These are phyloP conservation scores for Aspergillus sp. DNA, from an alignment of 2,329 filamentous ascomycete genomes.

Conservation along the genomic window DNA sequence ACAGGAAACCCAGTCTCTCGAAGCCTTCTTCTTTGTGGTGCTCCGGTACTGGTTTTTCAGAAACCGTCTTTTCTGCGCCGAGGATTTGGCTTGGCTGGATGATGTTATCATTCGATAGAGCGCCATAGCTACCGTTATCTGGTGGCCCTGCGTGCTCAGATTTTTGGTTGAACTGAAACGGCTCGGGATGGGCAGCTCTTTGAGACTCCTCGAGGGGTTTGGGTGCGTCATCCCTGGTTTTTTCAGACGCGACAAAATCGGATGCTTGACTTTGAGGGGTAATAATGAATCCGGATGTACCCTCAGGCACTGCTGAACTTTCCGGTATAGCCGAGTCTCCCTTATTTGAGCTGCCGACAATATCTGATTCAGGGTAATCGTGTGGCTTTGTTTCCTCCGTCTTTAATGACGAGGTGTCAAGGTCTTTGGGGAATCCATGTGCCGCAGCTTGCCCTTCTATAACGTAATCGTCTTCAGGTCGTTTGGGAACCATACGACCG, in stretches of 20 bases:
- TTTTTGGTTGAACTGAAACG: background rate
- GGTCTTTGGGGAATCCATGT: background rate
- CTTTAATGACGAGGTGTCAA: background rate
- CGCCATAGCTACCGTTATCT: background rate
- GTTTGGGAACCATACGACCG: constrained; percentile 38
- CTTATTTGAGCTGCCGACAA: background rate
- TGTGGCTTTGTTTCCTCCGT: background rate
- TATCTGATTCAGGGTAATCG: background rate
- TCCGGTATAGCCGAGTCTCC: background rate
- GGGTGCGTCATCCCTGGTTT: background rate
- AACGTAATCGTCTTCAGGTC: background rate
- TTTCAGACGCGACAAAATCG: too few relatives aligned
- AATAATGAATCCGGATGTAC: background rate
- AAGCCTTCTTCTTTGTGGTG: background rate
- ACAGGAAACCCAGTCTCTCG: constrained; percentile 1
- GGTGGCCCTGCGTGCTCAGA: too few relatives aligned
- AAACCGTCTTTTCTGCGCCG: background rate
- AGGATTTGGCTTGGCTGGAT: background rate
- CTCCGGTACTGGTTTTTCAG: background rate
- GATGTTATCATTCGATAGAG: background rate
- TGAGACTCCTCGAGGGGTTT: background rate
- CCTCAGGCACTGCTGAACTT: background rate
- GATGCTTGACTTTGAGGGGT: background rate
- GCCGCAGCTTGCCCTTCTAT: background rate
- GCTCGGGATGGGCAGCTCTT: background rate